Conservation (phyloP, 768 basidiomycete genomes). For the Russula foetens region DNA sequence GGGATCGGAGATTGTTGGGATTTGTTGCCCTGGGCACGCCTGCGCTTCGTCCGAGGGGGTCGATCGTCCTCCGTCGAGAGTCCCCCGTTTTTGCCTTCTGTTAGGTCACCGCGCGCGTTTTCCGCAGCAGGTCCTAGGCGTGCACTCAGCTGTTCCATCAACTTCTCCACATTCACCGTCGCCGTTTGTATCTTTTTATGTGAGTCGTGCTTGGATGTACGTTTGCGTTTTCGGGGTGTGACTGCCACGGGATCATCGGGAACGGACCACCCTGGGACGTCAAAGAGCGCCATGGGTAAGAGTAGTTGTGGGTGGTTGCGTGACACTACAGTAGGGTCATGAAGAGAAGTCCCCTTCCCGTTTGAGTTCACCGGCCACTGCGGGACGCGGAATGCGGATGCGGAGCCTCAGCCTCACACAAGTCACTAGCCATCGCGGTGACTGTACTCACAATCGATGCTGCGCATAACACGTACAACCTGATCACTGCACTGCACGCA, state of each 20-base stretch:
- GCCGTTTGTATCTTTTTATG: constrained; percentile 30
- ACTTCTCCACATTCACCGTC: constrained; percentile 51
- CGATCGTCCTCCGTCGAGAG: background rate
- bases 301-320: background rate
- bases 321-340: no score
- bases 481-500: no score
- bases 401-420: background rate
- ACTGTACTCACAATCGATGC: no score
- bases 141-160: constrained; percentile 41
- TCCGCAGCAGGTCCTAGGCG: constrained; percentile 15
- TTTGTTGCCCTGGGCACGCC: background rate
- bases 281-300: constrained; percentile 42
- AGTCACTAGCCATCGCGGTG: no score
- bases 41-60: background rate
- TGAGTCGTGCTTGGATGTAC: constrained; percentile 33
- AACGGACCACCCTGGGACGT: constrained; percentile 65
- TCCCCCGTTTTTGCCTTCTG: background rate
- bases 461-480: background rate
- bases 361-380: background rate
- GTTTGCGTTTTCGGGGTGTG: constrained; percentile 40
- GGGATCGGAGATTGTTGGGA: background rate
- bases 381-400: no score
- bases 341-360: background rate
- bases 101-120: background rate
- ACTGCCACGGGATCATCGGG: constrained; percentile 30